These are phyloP conservation scores for Fraxinus ornus DNA, from an alignment of 305 asterid species.

Conservation along the genomic window DNA sequence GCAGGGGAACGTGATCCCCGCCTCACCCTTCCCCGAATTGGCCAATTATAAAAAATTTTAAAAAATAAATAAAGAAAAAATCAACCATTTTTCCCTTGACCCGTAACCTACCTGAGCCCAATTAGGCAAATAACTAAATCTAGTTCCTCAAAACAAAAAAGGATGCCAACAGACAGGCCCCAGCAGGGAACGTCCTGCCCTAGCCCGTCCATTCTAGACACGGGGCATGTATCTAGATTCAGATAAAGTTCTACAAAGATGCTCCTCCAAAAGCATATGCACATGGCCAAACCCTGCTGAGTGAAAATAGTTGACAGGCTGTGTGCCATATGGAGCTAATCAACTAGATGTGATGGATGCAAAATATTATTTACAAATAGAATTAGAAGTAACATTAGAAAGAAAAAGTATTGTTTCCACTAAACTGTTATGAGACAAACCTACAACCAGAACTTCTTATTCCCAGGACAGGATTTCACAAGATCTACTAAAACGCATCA, in stretches of 20 bases:
- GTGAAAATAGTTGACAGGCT: neutral
- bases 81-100: neutral
- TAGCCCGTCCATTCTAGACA: neutral
- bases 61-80: neutral
- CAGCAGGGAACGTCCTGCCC: neutral
- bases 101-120: neutral
- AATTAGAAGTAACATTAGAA: neutral
- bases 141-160: neutral
- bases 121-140: neutral
- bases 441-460: neutral
- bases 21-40: neutral
- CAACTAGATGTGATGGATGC: neutral
- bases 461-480: neutral
- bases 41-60: neutral
- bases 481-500: neutral
- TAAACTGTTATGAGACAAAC: neutral
- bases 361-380: neutral
- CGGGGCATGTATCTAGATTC: conserved; percentile 10
- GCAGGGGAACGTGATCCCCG: neutral
- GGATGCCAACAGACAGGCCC: neutral
- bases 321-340: neutral
- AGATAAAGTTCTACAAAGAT: neutral
- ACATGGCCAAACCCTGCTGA: neutral
- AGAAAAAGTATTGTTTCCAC: neutral
- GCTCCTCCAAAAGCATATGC: neutral